Base-by-base conservation (phyloP, 1,284 basidiomycete genomes). In the Puccinia brachypodii region DNA sequence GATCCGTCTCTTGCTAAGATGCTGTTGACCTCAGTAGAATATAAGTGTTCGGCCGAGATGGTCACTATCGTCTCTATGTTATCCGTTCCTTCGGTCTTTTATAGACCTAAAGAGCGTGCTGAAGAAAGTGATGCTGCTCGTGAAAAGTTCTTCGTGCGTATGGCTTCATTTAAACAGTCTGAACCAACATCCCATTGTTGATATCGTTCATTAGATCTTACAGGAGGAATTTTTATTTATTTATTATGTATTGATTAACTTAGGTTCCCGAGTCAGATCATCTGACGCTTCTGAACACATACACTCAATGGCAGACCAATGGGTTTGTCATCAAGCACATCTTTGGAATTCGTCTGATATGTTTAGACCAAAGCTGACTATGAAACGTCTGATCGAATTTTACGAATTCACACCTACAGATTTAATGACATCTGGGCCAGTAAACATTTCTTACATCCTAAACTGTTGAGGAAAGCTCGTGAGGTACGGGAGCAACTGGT, bases 41-140 rank as follows among this genome's bases (percentile, higher is more conserved):
- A 96, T 87, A 91, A 90, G 83, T 99, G 97, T 86, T 96, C 94
- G 9, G 89, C 91, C 3, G 97, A 99, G 88, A 96, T 99, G 93
- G 88, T 99, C 83, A 98, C 96, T 0, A 98, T 99, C 83, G 97
- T 99, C 16, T 96, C 95, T 4, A 99, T 99, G 97, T 89, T 99
- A 36, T 96, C 94, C 16, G 97, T 99, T 0, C 97, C 96, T 42
- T 94, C 93, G 83, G 95, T 98, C 13, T 98, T 98, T 87, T 98
- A 98, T 86, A 90, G 96, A 73, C 96, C 96, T 3, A 95, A 96
- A 86, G 95, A 98, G 87, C 89, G 95, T 82, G 92, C 95, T 90
- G 94, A 98, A 86, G 96, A 98, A 88, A 92, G 93, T 47, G 97
- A 99, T 87, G 95, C 95, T 0, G 95, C 95, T 7, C 89, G 96